Conservation (phyloP, 2,329 filamentous ascomycete genomes). For the Passalora sequoiae region DNA sequence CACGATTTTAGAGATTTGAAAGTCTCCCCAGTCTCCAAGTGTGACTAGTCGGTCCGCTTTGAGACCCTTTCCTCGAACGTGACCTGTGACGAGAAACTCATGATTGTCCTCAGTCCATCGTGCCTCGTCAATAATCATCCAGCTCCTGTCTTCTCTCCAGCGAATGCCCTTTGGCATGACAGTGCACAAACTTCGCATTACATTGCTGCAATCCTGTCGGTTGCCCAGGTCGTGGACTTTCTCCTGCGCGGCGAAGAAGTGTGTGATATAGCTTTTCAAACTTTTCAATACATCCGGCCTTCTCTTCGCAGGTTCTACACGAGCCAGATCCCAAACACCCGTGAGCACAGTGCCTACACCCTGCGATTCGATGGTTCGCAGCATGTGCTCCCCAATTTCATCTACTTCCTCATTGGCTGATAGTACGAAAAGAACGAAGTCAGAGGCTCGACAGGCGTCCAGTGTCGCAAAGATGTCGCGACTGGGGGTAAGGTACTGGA, state of each 20-base stretch:
- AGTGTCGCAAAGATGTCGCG: constrained; percentile 71
- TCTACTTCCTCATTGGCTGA: constrained; percentile 82
- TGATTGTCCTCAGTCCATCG: constrained; percentile 58
- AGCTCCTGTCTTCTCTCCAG: constrained; percentile 93
- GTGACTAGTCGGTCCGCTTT: constrained; percentile 89
- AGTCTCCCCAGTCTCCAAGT: constrained; percentile 88
- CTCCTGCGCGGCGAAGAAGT: constrained; percentile 89
- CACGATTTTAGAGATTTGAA: constrained; percentile 84
- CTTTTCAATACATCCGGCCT: constrained; percentile 71
- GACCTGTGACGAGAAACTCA: constrained; percentile 65
- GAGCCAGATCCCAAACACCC: constrained; percentile 66
- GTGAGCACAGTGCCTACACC: constrained; percentile 90
- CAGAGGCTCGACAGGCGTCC: constrained; percentile 80
- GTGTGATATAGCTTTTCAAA: constrained; percentile 84
- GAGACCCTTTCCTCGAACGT: constrained; percentile 76
- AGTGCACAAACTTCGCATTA: constrained; percentile 85
- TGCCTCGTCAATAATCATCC: constrained; percentile 85
- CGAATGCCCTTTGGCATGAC: constrained; percentile 88
- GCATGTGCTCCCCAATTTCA: constrained; percentile 72
- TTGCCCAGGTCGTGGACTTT: constrained; percentile 86
- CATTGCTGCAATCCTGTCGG: constrained; percentile 82
- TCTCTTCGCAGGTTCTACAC: constrained; percentile 73
- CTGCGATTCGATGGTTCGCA: constrained; percentile 85
- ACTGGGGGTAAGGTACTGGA: constrained; percentile 75
- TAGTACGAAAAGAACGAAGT: constrained; percentile 83